These are phyloP conservation scores for Prunus campanulata DNA, from an alignment of 306 rosid genomes.

Conservation along the genomic window DNA sequence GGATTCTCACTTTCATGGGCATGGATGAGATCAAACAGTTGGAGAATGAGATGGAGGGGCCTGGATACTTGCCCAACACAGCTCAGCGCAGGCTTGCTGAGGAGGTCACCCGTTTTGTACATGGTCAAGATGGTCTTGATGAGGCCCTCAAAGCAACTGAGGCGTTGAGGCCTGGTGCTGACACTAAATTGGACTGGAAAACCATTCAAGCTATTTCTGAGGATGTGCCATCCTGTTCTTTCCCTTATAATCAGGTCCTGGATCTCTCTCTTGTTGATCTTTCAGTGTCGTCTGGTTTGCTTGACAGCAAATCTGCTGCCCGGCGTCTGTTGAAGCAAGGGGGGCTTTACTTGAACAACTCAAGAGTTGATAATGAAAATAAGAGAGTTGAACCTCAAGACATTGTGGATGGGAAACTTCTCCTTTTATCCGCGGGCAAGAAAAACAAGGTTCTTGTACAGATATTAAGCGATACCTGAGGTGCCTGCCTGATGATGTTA, in stretches of 20 bases:
- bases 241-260: conserved; percentile 63
- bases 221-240: conserved; percentile 80
- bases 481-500: conserved; percentile 1
- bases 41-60: conserved; percentile 58
- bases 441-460: conserved; percentile 91
- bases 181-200: conserved; percentile 84
- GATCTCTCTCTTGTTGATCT: conserved; percentile 70
- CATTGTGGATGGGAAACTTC: conserved; percentile 85
- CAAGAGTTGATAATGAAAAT: conserved; percentile 65
- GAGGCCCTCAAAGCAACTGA: conserved; percentile 90
- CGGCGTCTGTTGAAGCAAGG: conserved; percentile 92
- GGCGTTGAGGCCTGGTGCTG: conserved; percentile 86
- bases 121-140: conserved; percentile 72
- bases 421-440: conserved; percentile 89
- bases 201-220: conserved; percentile 81
- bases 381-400: conserved; percentile 63
- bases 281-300: conserved; percentile 79
- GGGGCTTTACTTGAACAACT: conserved; percentile 86
- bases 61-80: conserved; percentile 69
- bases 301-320: conserved; percentile 84
- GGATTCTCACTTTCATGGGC: conserved; percentile 72
- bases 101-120: conserved; percentile 85
- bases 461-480: conserved; percentile 28
- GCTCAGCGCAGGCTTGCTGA: conserved; percentile 80
- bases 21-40: conserved; percentile 55